phyloP scores from a whole-genome alignment of 352 stramenopile genomes.

The Phytopythium ostracodes region DNA sequence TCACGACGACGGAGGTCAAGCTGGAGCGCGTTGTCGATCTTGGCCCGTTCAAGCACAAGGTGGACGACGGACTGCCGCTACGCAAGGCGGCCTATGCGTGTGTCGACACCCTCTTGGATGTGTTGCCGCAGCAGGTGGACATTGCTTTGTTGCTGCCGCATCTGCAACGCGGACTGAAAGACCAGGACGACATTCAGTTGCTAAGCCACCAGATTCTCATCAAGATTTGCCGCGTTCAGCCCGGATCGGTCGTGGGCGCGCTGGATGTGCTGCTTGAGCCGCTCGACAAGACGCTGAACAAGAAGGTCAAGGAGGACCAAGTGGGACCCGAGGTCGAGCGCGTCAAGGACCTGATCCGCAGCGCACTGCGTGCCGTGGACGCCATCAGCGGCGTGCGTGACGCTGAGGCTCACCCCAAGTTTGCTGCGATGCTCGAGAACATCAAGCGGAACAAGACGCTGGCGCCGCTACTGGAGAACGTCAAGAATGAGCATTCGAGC shows the following conservation, averaged over 20 bases:
- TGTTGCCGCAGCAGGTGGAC: constrained; percentile 90
- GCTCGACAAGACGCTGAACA: constrained; percentile 95
- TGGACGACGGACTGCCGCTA: constrained; percentile 86
- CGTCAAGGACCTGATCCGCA: constrained; percentile 96
- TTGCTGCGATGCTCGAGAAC: constrained; percentile 53
- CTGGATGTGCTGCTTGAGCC: constrained; percentile 90
- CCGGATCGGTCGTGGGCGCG: constrained; percentile 76
- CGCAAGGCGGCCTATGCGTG: constrained; percentile 93
- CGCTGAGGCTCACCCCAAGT: constrained; percentile 68
- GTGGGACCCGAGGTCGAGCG: constrained; percentile 95
- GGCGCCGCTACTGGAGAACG: constrained; percentile 50
- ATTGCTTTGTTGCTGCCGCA: constrained; percentile 91
- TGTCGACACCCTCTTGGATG: constrained; percentile 95
- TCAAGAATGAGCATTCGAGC: constrained; percentile 50
- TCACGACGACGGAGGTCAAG: constrained; percentile 91
- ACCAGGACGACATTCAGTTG: constrained; percentile 97
- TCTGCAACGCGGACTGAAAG: constrained; percentile 87
- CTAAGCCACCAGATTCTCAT: constrained; percentile 96
- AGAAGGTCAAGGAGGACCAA: constrained; percentile 94
- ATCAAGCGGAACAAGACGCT: constrained; percentile 70
- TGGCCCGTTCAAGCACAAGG: constrained; percentile 98
- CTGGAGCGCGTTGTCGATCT: constrained; percentile 96
- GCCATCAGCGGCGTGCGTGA: constrained; percentile 70
- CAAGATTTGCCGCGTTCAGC: constrained; percentile 88
- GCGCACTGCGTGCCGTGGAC: constrained; percentile 87